phyloP scores from a whole-genome alignment of 495 filamentous ascomycete genomes.

The Lentithecium fluviatile region DNA sequence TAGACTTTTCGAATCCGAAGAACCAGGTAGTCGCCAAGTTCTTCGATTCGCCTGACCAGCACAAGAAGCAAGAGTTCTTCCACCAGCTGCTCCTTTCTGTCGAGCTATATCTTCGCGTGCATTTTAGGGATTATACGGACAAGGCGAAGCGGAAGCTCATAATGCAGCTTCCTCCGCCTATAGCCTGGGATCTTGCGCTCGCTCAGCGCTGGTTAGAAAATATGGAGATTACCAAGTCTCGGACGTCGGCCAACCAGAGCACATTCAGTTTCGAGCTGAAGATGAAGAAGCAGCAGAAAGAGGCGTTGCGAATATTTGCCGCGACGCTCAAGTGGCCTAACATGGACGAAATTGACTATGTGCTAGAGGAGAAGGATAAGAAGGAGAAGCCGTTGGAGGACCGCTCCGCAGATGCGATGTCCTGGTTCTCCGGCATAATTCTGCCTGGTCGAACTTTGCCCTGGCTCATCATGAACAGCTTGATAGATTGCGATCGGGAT shows the following conservation, averaged over 20 bases:
- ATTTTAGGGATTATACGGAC: constrained; percentile 52
- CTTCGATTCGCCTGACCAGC: constrained; percentile 52
- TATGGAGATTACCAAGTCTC: constrained; percentile 56
- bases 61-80: constrained; percentile 60
- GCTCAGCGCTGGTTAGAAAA: constrained; percentile 68
- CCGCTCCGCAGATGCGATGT: constrained; percentile 64
- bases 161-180: constrained; percentile 59
- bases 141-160: constrained; percentile 58
- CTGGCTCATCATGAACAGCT: constrained; percentile 69
- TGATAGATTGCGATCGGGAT: constrained; percentile 68
- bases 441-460: constrained; percentile 67
- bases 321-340: constrained; percentile 73
- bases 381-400: constrained; percentile 55
- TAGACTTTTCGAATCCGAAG: constrained; percentile 62
- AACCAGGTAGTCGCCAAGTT: constrained; percentile 67
- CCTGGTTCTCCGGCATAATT: constrained; percentile 69
- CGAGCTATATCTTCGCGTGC: constrained; percentile 64
- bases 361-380: constrained; percentile 56
- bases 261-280: constrained; percentile 53
- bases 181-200: constrained; percentile 67
- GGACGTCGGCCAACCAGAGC: constrained; percentile 48
- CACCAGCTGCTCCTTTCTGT: constrained; percentile 69
- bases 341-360: constrained; percentile 58
- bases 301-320: constrained; percentile 63
- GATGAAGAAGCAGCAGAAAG: constrained; percentile 63